Evolutionary conservation across 2,329 filamentous ascomycete species (phyloP), one percentile per base, ranked within the genome.

Genomic region (Truncatella angustata): DNA sequence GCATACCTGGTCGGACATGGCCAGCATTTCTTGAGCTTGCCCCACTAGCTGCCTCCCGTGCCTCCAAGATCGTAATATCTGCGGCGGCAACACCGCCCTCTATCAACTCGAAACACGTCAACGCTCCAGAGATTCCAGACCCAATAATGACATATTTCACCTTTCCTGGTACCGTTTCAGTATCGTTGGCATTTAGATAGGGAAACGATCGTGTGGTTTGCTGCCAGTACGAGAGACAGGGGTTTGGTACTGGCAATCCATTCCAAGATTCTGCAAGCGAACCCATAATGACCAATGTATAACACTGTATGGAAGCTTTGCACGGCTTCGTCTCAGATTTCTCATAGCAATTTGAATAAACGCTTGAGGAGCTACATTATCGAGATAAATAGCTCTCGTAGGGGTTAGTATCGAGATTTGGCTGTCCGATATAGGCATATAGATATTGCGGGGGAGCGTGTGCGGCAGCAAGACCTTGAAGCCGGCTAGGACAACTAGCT

Each of bases 21-120:
- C 73, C 73, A n/a, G 73, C 73, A 55, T 76, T 76, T 28, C 73
- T 63, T 10, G 69, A 71, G 46, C 68, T 73, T 1, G 73, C 72
- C n/a, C 73, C 73, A 11, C 68, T 71, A 1, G 70, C 70, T 11
- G 73, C 72, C 58, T 75, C 72, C 54, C 73, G 61, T 1, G 73
- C 73, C 56, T 76, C 73, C 14, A 76, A 59, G 12, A 75, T 69
- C 28, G 72, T 34, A 49, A 76, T 62, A 18, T 70, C 69, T 12
- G 57, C 53, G 9, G 60, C 62, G 6, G 58, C 39, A 1, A 72
- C 59, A 23, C 70, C 70, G 18, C 58, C 58, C 46, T 70, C 60
- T 49, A 72, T 60, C n/a, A 76, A 57, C 34, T 72, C 65, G 56
- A 65, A 74, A 2, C 70, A 66, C n/a, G 68, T 71, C 14, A 74